Evolutionary conservation across 2,329 filamentous ascomycete genomes (phyloP).

Genomic region (Macroventuria anomochaeta): DNA sequence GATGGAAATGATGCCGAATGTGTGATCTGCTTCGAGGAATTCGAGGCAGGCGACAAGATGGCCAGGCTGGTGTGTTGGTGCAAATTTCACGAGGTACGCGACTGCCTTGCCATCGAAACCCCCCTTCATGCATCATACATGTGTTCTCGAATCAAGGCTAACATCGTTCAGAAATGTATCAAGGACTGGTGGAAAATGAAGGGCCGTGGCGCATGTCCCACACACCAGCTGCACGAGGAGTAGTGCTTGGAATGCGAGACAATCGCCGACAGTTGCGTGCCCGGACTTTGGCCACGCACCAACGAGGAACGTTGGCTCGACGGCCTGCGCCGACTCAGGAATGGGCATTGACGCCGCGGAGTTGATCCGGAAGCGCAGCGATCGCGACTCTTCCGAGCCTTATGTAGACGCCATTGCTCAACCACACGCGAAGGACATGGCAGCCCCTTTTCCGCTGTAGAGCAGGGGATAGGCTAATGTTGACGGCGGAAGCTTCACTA

Average conservation of each 20-base stretch:
- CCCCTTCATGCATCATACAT: neutral
- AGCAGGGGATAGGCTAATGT: neutral
- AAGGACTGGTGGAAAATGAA: slow-evolving; percentile 65
- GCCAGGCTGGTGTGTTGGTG: slow-evolving; percentile 68
- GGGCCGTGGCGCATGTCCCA: slow-evolving; percentile 64
- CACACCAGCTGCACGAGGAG: slow-evolving; percentile 58
- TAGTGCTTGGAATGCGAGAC: slow-evolving; percentile 9
- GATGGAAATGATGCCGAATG: slow-evolving; percentile 62
- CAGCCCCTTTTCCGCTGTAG: too few relatives aligned
- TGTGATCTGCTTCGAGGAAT: slow-evolving; percentile 70
- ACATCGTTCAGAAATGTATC: slow-evolving; percentile 56
- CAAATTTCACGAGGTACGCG: slow-evolving; percentile 66
- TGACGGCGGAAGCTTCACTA: neutral
- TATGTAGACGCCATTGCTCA: too few relatives aligned
- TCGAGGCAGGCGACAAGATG: slow-evolving; percentile 65
- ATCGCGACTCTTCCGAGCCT: neutral
- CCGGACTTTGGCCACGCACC: too few relatives aligned
- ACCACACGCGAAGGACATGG: too few relatives aligned
- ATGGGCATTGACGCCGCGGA: neutral
- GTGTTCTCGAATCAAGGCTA: neutral
- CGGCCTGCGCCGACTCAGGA: neutral
- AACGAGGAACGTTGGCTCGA: neutral
- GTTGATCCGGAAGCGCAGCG: neutral
- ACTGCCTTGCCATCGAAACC: neutral
- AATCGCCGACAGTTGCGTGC: neutral